A percentile compares a stretch with the other conserved stretches of the same genome.
These are phyloP conservation scores for Tolypocladium inflatum DNA, from an alignment of 2,329 filamentous ascomycete species.

Conservation along the genomic window DNA sequence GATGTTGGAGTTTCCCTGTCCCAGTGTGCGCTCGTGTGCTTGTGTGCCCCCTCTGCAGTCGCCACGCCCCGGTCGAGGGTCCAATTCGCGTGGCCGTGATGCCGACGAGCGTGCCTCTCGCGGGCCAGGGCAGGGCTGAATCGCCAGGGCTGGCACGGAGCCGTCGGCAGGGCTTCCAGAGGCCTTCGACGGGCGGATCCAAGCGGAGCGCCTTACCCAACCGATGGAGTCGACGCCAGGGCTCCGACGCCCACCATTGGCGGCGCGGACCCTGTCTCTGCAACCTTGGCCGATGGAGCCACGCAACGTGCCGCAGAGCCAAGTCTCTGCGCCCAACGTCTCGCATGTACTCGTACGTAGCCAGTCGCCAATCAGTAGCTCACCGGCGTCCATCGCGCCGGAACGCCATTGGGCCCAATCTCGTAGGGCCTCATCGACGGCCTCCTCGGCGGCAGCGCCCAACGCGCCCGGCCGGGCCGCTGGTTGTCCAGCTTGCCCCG, in stretches of 20 bases:
- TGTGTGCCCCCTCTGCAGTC: no score
- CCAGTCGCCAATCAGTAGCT: conserved; percentile 9
- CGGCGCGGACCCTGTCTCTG: not conserved
- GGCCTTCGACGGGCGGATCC: not conserved
- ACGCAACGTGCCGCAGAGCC: not conserved
- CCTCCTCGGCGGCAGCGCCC: conserved; percentile 58
- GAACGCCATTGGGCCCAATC: conserved; percentile 48
- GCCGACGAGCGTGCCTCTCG: not conserved
- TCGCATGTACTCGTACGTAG: not conserved
- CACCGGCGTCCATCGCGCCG: conserved; percentile 45
- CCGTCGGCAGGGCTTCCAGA: not conserved
- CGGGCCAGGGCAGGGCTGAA: not conserved
- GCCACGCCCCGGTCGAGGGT: not conserved
- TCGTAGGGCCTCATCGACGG: conserved; percentile 42
- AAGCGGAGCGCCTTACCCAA: not conserved
- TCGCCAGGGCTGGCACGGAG: not conserved
- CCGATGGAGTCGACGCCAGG: not conserved
- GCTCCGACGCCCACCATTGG: not conserved
- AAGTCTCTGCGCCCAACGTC: not conserved
- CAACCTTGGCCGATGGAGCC: not conserved
- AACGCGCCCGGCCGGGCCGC: conserved; percentile 56
- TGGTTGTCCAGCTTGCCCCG: conserved; percentile 57
- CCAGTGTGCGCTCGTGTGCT: not conserved
- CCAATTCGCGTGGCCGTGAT: not conserved
- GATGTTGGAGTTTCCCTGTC: no score